A percentile compares a stretch with the other conserved stretches of the same genome.
Evolutionary conservation across 768 basidiomycete species (phyloP).

Genomic region (Leucosporidium scottii): DNA sequence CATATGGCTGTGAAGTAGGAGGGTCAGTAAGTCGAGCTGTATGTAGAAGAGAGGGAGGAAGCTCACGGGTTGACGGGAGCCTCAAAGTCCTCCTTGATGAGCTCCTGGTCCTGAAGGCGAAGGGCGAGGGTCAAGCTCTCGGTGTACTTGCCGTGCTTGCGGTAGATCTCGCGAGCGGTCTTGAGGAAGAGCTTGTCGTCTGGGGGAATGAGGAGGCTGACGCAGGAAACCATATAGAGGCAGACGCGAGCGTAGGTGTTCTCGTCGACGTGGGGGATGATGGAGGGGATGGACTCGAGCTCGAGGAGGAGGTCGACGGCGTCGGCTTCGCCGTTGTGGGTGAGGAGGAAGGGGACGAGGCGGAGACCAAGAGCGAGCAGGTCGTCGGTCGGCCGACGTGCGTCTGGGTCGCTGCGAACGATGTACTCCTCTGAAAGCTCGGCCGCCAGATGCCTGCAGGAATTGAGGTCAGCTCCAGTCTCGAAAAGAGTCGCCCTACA

Average conservation of each 20-base stretch:
- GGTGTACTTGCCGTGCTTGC: slow-evolving; percentile 76
- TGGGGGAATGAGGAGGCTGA: slow-evolving; percentile 80
- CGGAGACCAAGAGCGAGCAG: slow-evolving; percentile 68
- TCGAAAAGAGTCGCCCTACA: not conserved
- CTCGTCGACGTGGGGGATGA: slow-evolving; percentile 70
- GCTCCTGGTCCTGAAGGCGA: slow-evolving; percentile 66
- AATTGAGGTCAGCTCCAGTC: not conserved
- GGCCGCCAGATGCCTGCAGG: slow-evolving; percentile 65
- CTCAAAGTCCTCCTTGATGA: slow-evolving; percentile 80
- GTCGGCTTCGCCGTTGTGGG: slow-evolving; percentile 95
- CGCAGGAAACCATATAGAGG: slow-evolving; percentile 91
- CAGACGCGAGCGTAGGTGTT: slow-evolving; percentile 86
- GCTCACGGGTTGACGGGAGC: slow-evolving; percentile 80
- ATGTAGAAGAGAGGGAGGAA: not conserved
- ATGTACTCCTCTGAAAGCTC: slow-evolving; percentile 92
- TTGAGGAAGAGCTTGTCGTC: slow-evolving; percentile 84
- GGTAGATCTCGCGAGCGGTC: slow-evolving; percentile 82
- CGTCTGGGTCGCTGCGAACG: slow-evolving; percentile 51
- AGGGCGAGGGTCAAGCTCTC: slow-evolving; percentile 84
- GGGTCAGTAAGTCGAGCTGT: not conserved
- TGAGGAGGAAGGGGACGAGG: slow-evolving; percentile 80
- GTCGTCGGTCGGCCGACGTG: slow-evolving; percentile 54
- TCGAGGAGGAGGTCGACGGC: slow-evolving; percentile 94
- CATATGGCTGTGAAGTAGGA: slow-evolving; percentile 58
- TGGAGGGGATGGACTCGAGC: slow-evolving; percentile 75